A percentile compares a stretch with the other conserved stretches of the same genome.
These are phyloP conservation scores for Ogataea angusta DNA, from an alignment of 805 yeast genomes.

Conservation along the genomic window DNA sequence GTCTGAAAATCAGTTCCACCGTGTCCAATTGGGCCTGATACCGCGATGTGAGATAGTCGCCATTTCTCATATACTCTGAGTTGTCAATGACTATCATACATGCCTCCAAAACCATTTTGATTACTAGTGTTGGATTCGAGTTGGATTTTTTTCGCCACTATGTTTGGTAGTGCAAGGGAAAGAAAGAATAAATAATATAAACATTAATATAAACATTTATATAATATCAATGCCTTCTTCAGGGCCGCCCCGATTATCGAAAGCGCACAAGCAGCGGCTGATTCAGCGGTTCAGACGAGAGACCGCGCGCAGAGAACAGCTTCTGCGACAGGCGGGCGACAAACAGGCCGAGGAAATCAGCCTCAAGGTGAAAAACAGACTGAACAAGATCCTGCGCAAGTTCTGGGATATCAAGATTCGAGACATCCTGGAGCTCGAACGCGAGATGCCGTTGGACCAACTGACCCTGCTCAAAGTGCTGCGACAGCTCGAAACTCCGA, in stretches of 20 bases:
- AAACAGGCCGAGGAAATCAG: conserved; percentile 32
- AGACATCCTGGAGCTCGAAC: conserved; percentile 43
- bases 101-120: conserved; percentile 87
- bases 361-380: conserved; percentile 38
- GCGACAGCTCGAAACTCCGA: conserved; percentile 22
- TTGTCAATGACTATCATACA: conserved; percentile 94
- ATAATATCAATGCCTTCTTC: conserved; percentile 4
- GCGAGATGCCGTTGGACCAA: conserved; percentile 34
- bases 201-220: not conserved
- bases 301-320: conserved; percentile 15
- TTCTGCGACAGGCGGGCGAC: conserved; percentile 24
- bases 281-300: conserved; percentile 29
- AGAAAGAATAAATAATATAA: conserved; percentile 3
- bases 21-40: conserved; percentile 92
- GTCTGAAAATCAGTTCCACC: conserved; percentile 79
- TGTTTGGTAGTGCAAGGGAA: conserved; percentile 10
- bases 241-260: conserved; percentile 23
- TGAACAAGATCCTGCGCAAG: conserved; percentile 46
- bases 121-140: not conserved
- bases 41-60: conserved; percentile 85
- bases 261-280: conserved; percentile 37
- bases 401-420: conserved; percentile 47
- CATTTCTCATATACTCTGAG: conserved; percentile 94
- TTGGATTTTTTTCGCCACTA: conserved; percentile 18
- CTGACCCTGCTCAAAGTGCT: conserved; percentile 32